Base-by-base conservation (phyloP, 2,329 filamentous ascomycete genomes). In the Verticillium longisporum region DNA sequence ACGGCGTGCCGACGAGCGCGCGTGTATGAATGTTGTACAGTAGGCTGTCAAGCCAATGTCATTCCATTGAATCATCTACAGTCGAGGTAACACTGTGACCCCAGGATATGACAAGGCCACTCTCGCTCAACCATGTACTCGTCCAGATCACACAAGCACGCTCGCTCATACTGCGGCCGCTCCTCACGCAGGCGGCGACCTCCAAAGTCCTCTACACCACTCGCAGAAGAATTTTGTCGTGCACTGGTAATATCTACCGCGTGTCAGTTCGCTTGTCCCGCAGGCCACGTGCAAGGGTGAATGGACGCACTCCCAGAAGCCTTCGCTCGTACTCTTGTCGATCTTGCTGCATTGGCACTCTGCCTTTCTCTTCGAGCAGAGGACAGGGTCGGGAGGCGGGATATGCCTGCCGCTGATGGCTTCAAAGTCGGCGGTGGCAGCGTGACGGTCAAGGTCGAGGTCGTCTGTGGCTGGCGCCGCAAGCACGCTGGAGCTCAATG, bases 221-320 rank as follows among this genome's bases (percentile, higher is more conserved):
- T 71, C 69, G 38, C 73, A 75, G 9, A 65, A 63, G 6, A 68
- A 67, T 9, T 74, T 71, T 15, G 71, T 72, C 11, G 74, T 60
- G 61, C 74, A 75, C 33, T 74, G 72, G 11, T 74, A 72, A 57
- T 67, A 74, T 32, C 73, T 75, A 32, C 4, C 11, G 2, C 18
- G 15, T 21, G 18, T 65, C 18, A 65, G 56, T 4, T 26, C 34
- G 34, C 15, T 32, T 10, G 5, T 1, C 13, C 7, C 53, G 10
- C 6, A 41, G 10, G 32, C 1, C 1, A 6, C 1, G 11, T 0
- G 3, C n/a, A 1, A 4, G 59, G 64, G 50, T 61, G 73, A 73
- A 26, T 15, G 6, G 7, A 60, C 62, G 10, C 26, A 37, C 18
- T 63, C 37, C 41, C 41, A 50, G n/a, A 50, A 50, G 2, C 41